Evolutionary conservation across 306 rosid genomes (phyloP), one percentile per base, ranked within the genome.

Genomic region (Urtica urens): DNA sequence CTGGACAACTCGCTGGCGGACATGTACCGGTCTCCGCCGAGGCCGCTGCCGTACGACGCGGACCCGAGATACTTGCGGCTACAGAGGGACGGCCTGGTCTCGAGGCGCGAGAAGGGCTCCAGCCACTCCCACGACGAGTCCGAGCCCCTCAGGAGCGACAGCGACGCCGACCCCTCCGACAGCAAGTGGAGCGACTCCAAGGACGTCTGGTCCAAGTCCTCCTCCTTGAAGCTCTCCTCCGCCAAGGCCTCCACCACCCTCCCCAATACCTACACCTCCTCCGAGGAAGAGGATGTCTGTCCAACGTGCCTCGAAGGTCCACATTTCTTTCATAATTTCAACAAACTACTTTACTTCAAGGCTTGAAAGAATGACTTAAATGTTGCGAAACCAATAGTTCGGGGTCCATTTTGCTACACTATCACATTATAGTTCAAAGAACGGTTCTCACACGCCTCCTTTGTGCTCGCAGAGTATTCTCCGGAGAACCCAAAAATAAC

Each of bases 251-350:
- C 74, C 20, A 13, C 72, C 46, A 86, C 74, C 44, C 66, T 52
- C 49, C 87, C 73, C 43, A 69, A 57, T 16, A 31, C 71, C 26
- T 77, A 77, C 65, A 58, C 74, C 23, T 71, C 93, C 27, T 53
- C 88, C 0, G 97, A 90, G 65, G 97, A 90, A 2, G 97, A 90
- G 67, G 97, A 84, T 71, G 72, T 79, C 35, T 90, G 97, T 57
- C 97, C 97, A 35, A 90, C 97, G 5, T 90, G 97, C 65, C 97
- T 90, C 66, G 97, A 90, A 77, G 97, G 97, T 90, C 60, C 35
- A n/a, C n/a, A n/a, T n/a, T n/a, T n/a, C n/a, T n/a, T n/a, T n/a
- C n/a, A n/a, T n/a, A n/a, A n/a, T n/a, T n/a, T n/a, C n/a, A n/a
- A n/a, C n/a, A n/a, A n/a, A n/a, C n/a, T n/a, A n/a, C n/a, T n/a